These are phyloP conservation scores for Cyclanthera cordifolia DNA, from an alignment of 306 rosid species.

Conservation along the genomic window DNA sequence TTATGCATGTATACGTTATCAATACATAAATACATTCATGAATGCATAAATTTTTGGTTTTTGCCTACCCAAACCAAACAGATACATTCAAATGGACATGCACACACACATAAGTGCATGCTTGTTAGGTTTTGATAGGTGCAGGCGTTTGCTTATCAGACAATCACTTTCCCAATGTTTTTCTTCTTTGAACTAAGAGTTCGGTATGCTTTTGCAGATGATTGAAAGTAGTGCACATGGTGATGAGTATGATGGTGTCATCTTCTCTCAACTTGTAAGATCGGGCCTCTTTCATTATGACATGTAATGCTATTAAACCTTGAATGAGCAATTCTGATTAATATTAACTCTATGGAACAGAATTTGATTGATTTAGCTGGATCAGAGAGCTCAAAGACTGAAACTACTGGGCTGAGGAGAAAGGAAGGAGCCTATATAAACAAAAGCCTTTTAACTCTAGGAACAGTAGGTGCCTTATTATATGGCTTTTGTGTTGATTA, in stretches of 20 bases:
- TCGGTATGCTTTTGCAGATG: conserved; percentile 57
- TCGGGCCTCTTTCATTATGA: conserved; percentile 14
- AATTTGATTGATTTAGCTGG: conserved; percentile 98
- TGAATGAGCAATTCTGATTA: not conserved
- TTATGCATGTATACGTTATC: not conserved
- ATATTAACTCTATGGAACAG: conserved; percentile 28
- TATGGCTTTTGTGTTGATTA: not conserved
- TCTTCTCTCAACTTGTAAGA: conserved; percentile 97
- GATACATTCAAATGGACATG: not conserved
- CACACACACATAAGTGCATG: not conserved
- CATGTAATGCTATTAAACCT: conserved; percentile 1
- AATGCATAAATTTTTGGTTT: not conserved
- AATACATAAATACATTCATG: not conserved
- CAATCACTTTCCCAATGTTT: conserved; percentile 7
- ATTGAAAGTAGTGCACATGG: conserved; percentile 94
- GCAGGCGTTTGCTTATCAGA: not conserved
- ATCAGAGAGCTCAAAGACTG: conserved; percentile 98
- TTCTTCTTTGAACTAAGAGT: conserved; percentile 8
- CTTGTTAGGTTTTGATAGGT: not conserved
- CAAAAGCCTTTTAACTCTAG: conserved; percentile 96
- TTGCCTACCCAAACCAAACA: not conserved
- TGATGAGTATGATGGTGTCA: conserved; percentile 96
- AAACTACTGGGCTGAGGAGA: conserved; percentile 93
- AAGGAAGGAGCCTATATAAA: conserved; percentile 98
- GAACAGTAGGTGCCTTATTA: conserved; percentile 62